phyloP scores from a whole-genome alignment of 1,284 basidiomycete species.

The Malassezia globosa region DNA sequence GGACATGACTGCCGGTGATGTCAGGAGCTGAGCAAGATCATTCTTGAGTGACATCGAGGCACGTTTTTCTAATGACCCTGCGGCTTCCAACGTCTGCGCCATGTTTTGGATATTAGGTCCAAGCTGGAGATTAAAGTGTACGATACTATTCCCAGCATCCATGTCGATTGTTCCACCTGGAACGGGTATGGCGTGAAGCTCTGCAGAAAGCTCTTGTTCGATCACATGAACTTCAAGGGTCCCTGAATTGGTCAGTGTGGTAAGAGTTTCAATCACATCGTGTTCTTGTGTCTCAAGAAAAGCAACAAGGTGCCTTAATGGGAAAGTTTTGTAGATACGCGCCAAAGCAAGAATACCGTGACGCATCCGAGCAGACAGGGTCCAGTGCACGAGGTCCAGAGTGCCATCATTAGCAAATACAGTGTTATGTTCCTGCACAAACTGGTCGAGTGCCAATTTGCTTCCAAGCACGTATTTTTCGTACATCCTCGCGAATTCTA shows the following conservation, averaged over 20 bases:
- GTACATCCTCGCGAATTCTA: not conserved
- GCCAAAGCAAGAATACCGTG: slow-evolving; percentile 67
- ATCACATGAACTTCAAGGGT: not conserved
- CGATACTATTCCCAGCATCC: not conserved
- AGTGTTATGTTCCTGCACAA: not conserved
- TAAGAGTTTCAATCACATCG: not conserved
- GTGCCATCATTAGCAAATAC: not conserved
- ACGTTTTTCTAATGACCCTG: not conserved
- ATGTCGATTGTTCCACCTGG: not conserved
- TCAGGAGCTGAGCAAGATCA: not conserved
- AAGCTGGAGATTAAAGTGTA: not conserved
- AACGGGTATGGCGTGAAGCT: not conserved
- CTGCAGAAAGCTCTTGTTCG: not conserved
- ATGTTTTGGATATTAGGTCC: not conserved
- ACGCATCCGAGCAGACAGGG: slow-evolving; percentile 54
- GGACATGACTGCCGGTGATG: not conserved
- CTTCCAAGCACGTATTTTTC: not conserved
- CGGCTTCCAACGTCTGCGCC: not conserved
- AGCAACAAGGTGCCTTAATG: slow-evolving; percentile 49
- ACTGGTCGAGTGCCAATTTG: not conserved
- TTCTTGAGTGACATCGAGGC: not conserved
- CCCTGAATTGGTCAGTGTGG: not conserved
- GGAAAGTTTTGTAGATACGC: slow-evolving; percentile 63
- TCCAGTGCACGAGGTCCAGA: slow-evolving; percentile 20
- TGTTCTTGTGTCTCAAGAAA: not conserved